Evolutionary conservation across 257 asterid genomes (phyloP).

Genomic region (Agastache rugosa): DNA sequence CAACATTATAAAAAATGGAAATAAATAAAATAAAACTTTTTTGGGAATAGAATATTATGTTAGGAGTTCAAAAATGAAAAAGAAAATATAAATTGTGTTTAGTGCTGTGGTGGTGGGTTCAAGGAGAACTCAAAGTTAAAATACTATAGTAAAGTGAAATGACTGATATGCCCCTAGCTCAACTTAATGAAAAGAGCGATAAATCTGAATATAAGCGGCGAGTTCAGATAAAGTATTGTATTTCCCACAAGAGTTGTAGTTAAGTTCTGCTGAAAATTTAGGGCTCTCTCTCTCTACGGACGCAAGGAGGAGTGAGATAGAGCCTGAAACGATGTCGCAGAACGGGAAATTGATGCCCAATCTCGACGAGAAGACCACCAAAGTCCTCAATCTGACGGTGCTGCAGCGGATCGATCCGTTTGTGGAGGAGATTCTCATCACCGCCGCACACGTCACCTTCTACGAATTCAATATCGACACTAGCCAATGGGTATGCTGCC

Average conservation of each 20-base stretch:
- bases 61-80: too few relatives aligned
- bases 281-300: constrained; percentile 46
- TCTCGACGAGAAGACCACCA: constrained; percentile 86
- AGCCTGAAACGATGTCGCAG: constrained; percentile 43
- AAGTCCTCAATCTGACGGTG: constrained; percentile 81
- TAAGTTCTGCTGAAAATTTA: constrained; percentile 31
- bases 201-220: neutral
- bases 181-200: neutral
- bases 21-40: too few relatives aligned
- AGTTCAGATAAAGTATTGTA: neutral
- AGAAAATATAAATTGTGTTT: too few relatives aligned
- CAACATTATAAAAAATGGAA: too few relatives aligned
- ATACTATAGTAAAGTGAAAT: neutral
- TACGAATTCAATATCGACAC: constrained; percentile 84
- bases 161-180: neutral
- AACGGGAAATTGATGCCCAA: constrained; percentile 89
- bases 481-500: constrained; percentile 77
- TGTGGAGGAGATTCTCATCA: constrained; percentile 88
- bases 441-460: constrained; percentile 96
- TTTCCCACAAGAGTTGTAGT: constrained; percentile 12
- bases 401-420: constrained; percentile 89
- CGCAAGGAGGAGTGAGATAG: constrained; percentile 38
- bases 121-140: neutral
- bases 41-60: too few relatives aligned
- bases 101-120: too few relatives aligned